Conservation (phyloP, 2,329 filamentous ascomycete genomes). For the Colletotrichum sp. region DNA sequence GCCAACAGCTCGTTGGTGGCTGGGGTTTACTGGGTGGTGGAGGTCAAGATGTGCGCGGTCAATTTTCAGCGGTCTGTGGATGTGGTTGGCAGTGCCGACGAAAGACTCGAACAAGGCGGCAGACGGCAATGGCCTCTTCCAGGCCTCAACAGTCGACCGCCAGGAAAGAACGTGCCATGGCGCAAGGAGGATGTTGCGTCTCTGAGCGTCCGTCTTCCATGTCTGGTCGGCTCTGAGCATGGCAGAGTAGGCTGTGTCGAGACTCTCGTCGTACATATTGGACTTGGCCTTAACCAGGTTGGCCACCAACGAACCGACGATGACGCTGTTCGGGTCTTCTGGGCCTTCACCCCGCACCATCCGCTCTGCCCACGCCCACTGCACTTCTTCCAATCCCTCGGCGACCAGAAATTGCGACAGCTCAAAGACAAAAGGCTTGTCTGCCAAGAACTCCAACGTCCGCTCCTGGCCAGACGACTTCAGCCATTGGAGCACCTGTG, state of each 20-base stretch:
- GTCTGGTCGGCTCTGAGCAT: constrained; percentile 52
- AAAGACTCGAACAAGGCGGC: constrained; percentile 58
- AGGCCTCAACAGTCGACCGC: constrained; percentile 57
- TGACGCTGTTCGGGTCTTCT: background rate
- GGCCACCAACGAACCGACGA: constrained; percentile 33
- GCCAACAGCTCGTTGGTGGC: constrained; percentile 49
- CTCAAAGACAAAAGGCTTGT: constrained; percentile 40
- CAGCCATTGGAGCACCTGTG: constrained; percentile 59
- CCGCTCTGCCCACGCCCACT: constrained; percentile 54
- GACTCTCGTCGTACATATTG: constrained; percentile 38
- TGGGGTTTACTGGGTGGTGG: constrained; percentile 58
- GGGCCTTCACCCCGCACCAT: constrained; percentile 25
- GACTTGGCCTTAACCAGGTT: constrained; percentile 49
- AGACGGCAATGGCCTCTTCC: constrained; percentile 49
- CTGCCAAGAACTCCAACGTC: constrained; percentile 49
- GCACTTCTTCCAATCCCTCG: constrained; percentile 55
- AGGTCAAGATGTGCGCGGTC: constrained; percentile 60
- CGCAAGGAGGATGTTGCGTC: constrained; percentile 40
- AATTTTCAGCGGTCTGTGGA: constrained; percentile 41
- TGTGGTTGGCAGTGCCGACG: constrained; percentile 48
- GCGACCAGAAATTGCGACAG: constrained; percentile 57
- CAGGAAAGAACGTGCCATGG: constrained; percentile 57
- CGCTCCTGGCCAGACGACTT: constrained; percentile 53
- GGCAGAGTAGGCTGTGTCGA: constrained; percentile 55
- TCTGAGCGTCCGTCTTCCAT: constrained; percentile 39